These are phyloP conservation scores for Malus asiatica DNA, from an alignment of 306 rosid species.

Conservation along the genomic window DNA sequence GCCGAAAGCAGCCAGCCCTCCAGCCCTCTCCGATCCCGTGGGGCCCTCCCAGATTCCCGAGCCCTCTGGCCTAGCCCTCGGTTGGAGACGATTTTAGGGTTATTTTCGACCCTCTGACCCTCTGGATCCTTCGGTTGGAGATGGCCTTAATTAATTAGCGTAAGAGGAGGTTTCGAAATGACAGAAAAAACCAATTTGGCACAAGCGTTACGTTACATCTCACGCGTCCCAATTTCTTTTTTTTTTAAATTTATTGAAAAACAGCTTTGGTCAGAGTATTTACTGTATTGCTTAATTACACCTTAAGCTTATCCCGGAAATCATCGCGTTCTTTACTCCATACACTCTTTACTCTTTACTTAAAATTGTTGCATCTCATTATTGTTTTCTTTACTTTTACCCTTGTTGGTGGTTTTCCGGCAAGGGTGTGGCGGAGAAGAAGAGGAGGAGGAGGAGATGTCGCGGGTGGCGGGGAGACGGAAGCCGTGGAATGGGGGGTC, in stretches of 20 bases:
- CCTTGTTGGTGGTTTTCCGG: slow-evolving; percentile 9
- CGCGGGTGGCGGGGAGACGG: slow-evolving; percentile 21
- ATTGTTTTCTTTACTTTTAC: neutral
- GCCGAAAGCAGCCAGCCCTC: no score
- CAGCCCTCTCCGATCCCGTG: no score
- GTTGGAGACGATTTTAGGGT: no score
- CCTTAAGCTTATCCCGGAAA: slow-evolving; percentile 27
- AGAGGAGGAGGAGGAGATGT: slow-evolving; percentile 27
- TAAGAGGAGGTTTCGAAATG: neutral
- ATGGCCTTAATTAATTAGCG: neutral
- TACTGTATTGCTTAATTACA: slow-evolving; percentile 27
- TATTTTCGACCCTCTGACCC: no score
- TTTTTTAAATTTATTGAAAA: slow-evolving; percentile 6
- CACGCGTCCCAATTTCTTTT: slow-evolving; percentile 60
- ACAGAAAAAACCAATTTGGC: slow-evolving; percentile 47
- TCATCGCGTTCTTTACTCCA: slow-evolving; percentile 10
- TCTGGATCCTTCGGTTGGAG: no score
- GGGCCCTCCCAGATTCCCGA: no score
- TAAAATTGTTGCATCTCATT: neutral
- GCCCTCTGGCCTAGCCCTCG: no score
- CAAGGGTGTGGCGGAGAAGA: slow-evolving; percentile 7
- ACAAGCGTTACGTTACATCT: slow-evolving; percentile 60
- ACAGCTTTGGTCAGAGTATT: slow-evolving; percentile 32
- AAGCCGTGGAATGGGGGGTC: slow-evolving; percentile 3
- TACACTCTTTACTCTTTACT: no score